Evolutionary conservation across 495 filamentous ascomycete species (phyloP).

Genomic region (Hypoxylon perforatum): DNA sequence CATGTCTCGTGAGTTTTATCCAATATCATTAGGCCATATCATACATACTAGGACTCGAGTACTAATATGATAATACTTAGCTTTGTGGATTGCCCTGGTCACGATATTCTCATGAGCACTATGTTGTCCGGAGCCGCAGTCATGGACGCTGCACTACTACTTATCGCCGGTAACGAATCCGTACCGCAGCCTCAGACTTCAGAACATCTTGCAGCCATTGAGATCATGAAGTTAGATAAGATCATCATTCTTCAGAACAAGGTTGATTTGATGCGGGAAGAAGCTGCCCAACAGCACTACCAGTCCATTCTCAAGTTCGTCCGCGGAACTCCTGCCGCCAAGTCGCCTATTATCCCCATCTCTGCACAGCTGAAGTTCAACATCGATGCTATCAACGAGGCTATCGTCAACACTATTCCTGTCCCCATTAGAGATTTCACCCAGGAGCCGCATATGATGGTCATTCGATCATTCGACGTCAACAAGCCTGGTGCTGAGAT

Average conservation of each 20-base stretch:
- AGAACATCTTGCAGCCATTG: conserved; percentile 97
- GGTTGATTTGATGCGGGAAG: conserved; percentile 96
- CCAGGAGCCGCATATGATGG: conserved; percentile 94
- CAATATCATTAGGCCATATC: background rate
- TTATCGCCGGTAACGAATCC: conserved; percentile 98
- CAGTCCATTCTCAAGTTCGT: conserved; percentile 98
- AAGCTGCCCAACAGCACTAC: conserved; percentile 89
- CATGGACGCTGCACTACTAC: conserved; percentile 96
- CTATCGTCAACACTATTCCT: conserved; percentile 91
- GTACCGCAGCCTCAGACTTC: conserved; percentile 99
- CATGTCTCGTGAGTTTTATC: conserved; percentile 80
- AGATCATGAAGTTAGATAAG: conserved; percentile 79
- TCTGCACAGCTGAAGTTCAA: conserved; percentile 99
- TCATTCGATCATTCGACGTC: conserved; percentile 98
- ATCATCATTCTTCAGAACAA: conserved; percentile 99
- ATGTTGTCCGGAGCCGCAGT: conserved; percentile 99
- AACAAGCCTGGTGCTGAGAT: conserved; percentile 99
- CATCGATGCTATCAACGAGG: conserved; percentile 97
- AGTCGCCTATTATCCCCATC: conserved; percentile 96
- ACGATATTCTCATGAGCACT: conserved; percentile 99
- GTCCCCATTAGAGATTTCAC: conserved; percentile 90
- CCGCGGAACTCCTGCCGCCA: conserved; percentile 93
- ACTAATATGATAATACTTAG: conserved; percentile 52
- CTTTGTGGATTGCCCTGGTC: conserved; percentile 98
- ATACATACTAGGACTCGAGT: conserved; percentile 1